Percentiles rank a stretch among this genome's conserved stretches.
These are phyloP conservation scores for Barbarea vulgaris DNA, from an alignment of 345 rosid genomes.

Conservation along the genomic window DNA sequence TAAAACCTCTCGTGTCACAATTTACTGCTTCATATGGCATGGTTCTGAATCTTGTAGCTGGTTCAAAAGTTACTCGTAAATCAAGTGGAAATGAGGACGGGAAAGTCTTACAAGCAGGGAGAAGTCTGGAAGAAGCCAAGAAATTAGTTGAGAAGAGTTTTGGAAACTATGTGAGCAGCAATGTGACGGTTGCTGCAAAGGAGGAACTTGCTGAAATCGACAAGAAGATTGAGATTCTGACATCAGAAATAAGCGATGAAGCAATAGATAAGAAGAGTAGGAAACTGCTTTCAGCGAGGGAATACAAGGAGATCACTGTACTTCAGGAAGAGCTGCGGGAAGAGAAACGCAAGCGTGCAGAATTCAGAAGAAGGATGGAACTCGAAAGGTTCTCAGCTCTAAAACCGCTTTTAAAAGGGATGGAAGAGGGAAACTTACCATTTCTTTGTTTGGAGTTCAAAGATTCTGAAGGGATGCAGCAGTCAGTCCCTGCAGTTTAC, in stretches of 20 bases:
- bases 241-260: constrained; percentile 71
- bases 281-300: constrained; percentile 59
- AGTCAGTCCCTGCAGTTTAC: constrained; percentile 75
- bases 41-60: constrained; percentile 92
- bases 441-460: constrained; percentile 83
- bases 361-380: constrained; percentile 65
- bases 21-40: constrained; percentile 98
- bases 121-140: constrained; percentile 90
- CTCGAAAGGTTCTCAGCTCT: constrained; percentile 64
- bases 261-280: constrained; percentile 81
- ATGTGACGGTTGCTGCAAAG: constrained; percentile 88
- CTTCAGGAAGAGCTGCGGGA: constrained; percentile 74
- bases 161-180: constrained; percentile 94
- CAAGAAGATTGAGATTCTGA: constrained; percentile 68
- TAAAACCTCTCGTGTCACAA: constrained; percentile 91
- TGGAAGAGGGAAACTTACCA: constrained; percentile 71
- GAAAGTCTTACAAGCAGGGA: constrained; percentile 62
- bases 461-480: constrained; percentile 74
- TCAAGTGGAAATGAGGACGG: constrained; percentile 55
- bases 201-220: constrained; percentile 79
- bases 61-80: constrained; percentile 65
- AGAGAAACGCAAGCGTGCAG: constrained; percentile 67
- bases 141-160: constrained; percentile 92
- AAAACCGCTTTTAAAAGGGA: constrained; percentile 63
- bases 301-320: constrained; percentile 73